Conservation (phyloP, 2,329 filamentous ascomycete genomes). For the Penicillium brasilianum region DNA sequence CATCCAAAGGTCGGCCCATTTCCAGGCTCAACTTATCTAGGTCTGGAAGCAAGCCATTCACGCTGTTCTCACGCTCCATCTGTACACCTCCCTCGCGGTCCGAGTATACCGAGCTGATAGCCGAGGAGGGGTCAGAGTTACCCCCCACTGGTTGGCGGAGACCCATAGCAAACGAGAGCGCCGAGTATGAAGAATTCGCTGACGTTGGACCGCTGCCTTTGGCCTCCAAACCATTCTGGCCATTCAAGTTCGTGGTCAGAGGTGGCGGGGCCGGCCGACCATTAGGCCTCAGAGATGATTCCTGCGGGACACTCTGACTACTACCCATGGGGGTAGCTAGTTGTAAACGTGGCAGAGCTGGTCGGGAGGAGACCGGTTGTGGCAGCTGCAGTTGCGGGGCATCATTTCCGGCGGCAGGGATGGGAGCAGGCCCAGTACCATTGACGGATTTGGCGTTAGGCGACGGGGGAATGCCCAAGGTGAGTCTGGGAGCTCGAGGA, state of each 20-base stretch:
- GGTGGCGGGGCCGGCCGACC: constrained; percentile 62
- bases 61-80: constrained; percentile 83
- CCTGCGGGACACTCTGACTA: constrained; percentile 70
- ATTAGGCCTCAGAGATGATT: constrained; percentile 61
- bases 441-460: constrained; percentile 77
- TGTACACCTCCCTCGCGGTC: constrained; percentile 74
- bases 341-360: constrained; percentile 77
- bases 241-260: constrained; percentile 72
- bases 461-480: constrained; percentile 87
- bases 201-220: constrained; percentile 80
- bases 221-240: constrained; percentile 77
- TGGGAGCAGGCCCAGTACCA: constrained; percentile 49
- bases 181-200: constrained; percentile 84
- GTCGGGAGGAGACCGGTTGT: constrained; percentile 51
- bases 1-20: constrained; percentile 81
- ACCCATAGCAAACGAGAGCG: constrained; percentile 79
- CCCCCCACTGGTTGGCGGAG: constrained; percentile 64
- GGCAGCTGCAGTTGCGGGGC: constrained; percentile 59
- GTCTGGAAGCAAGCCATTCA: constrained; percentile 74
- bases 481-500: constrained; percentile 74
- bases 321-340: constrained; percentile 89
- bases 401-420: constrained; percentile 55
- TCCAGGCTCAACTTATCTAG: constrained; percentile 83
- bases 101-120: constrained; percentile 83
- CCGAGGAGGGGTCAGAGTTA: constrained; percentile 83